phyloP scores from a whole-genome alignment of 768 basidiomycete genomes.

The Russula ochroleuca region DNA sequence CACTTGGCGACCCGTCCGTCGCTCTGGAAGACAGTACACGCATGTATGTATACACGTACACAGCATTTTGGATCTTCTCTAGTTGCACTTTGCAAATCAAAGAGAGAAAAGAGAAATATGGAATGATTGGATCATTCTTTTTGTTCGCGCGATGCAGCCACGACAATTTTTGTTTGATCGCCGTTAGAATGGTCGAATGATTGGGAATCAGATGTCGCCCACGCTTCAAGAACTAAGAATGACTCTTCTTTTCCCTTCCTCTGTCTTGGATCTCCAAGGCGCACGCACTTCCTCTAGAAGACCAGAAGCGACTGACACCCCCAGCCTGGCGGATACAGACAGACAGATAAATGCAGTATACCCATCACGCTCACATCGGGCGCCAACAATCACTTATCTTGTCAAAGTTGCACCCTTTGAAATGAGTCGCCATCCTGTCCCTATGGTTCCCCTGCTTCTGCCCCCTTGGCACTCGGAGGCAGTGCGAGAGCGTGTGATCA shows the following conservation, averaged over 20 bases:
- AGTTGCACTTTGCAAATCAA: not conserved
- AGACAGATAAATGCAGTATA: no score
- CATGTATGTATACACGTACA: no score
- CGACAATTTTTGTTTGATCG: constrained; percentile 17
- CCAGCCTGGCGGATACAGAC: no score
- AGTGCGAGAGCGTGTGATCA: no score
- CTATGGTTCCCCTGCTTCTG: no score
- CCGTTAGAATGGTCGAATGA: constrained; percentile 26
- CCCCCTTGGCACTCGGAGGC: no score
- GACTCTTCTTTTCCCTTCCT: not conserved
- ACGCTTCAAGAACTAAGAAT: not conserved
- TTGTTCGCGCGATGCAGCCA: not conserved
- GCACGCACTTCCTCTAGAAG: no score
- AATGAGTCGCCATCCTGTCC: no score
- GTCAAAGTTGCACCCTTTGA: no score
- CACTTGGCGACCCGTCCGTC: not conserved
- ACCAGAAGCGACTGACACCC: no score
- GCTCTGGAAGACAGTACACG: not conserved
- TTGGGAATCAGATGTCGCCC: constrained; percentile 18
- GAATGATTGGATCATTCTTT: constrained; percentile 21
- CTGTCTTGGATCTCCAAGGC: not conserved
- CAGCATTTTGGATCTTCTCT: not conserved
- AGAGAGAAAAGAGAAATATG: not conserved
- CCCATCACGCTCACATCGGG: no score
- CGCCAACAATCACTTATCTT: no score